Conservation (phyloP, 495 filamentous ascomycete genomes). For the Podospora fimiseda region DNA sequence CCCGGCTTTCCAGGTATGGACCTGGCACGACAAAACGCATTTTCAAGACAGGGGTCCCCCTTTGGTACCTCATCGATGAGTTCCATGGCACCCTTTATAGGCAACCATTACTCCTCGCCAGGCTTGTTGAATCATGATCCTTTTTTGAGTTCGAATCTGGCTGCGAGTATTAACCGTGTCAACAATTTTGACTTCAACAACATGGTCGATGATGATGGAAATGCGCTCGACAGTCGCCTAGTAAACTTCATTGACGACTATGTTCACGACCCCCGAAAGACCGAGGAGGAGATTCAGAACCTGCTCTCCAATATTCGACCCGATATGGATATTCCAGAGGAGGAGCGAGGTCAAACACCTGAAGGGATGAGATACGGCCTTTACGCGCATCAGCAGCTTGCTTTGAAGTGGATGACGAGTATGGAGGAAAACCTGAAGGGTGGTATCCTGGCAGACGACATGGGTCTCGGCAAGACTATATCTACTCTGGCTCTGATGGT, state of each 20-base stretch:
- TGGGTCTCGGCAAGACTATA: conserved; percentile 96
- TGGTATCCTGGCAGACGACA: conserved; percentile 83
- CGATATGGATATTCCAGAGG: conserved; percentile 59
- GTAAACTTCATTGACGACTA: conserved; percentile 33
- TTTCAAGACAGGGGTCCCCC: conserved; percentile 3
- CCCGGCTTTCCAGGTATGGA: conserved; percentile 9
- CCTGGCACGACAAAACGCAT: conserved; percentile 6
- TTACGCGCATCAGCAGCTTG: conserved; percentile 79
- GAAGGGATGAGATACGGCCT: conserved; percentile 61
- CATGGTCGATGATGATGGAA: conserved; percentile 24
- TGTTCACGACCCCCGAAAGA: conserved; percentile 51
- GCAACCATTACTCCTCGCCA: neutral
- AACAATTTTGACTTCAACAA: conserved; percentile 18
- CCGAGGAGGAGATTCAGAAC: conserved; percentile 57
- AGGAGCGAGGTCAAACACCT: conserved; percentile 68
- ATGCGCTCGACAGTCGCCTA: conserved; percentile 19
- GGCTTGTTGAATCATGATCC: neutral
- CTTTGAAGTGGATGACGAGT: conserved; percentile 72
- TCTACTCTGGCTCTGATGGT: conserved; percentile 81
- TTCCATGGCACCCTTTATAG: neutral
- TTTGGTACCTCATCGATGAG: neutral
- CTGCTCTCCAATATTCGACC: conserved; percentile 68
- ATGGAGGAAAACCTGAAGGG: conserved; percentile 75
- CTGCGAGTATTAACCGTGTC: conserved; percentile 18
- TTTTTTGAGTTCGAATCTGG: conserved; percentile 5